Conservation (phyloP, 1,284 basidiomycete genomes). For the Calocybe gambosa region DNA sequence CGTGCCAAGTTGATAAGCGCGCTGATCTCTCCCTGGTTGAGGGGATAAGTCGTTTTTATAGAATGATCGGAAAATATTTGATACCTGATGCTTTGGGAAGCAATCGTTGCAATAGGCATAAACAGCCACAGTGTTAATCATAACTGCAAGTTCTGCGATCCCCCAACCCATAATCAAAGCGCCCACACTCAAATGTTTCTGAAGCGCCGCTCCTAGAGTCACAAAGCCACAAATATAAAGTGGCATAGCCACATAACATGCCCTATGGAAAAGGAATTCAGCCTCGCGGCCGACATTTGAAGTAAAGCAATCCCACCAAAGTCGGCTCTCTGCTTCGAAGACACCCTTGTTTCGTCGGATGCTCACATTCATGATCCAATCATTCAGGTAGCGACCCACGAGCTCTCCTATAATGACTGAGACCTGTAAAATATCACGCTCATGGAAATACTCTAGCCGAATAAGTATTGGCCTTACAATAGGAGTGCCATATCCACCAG, state of each 20-base stretch:
- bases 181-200: conserved; percentile 49
- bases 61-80: neutral
- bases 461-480: conserved; percentile 36
- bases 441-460: neutral
- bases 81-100: conserved; percentile 45
- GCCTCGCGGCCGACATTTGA: neutral
- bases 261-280: conserved; percentile 31
- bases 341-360: conserved; percentile 60
- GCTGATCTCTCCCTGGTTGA: conserved; percentile 47
- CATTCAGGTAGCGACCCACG: conserved; percentile 60
- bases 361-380: conserved; percentile 55
- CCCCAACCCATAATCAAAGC: conserved; percentile 66
- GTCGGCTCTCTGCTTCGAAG: conserved; percentile 64
- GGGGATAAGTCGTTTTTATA: neutral
- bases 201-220: conserved; percentile 50
- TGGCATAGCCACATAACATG: conserved; percentile 57
- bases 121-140: conserved; percentile 62
- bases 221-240: conserved; percentile 63
- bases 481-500: conserved; percentile 58
- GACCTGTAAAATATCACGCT: conserved; percentile 7
- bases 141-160: conserved; percentile 50
- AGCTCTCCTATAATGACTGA: conserved; percentile 56
- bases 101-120: conserved; percentile 52
- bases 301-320: conserved; percentile 42
- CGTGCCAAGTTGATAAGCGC: conserved; percentile 55